phyloP scores from a whole-genome alignment of 495 filamentous ascomycete genomes.

The Evansstolkia leycettana region DNA sequence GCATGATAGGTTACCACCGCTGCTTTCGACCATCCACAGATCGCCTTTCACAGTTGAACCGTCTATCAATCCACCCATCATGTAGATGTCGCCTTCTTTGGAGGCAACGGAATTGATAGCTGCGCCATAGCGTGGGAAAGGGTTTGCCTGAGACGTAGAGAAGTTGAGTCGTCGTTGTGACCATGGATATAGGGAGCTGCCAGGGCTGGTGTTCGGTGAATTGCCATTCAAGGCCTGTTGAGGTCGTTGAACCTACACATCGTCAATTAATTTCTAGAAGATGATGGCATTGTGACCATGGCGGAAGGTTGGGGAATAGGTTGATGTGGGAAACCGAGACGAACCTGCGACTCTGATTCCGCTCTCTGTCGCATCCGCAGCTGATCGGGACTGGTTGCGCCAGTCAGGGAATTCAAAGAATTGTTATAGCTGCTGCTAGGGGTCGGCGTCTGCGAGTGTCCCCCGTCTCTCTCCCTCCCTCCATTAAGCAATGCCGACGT shows the following conservation, averaged over 20 bases:
- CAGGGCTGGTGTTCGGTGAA: conserved; percentile 27
- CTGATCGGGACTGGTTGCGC: conserved; percentile 38
- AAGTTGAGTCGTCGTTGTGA: conserved; percentile 82
- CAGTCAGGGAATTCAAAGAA: conserved; percentile 45
- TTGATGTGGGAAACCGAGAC: conserved; percentile 7
- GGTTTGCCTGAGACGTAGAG: conserved; percentile 66
- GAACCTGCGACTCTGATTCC: conserved; percentile 39
- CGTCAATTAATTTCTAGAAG: conserved; percentile 4
- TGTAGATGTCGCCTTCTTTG: conserved; percentile 93
- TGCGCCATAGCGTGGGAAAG: conserved; percentile 94
- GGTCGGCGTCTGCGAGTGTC: conserved; percentile 38
- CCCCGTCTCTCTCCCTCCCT: conserved; percentile 27
- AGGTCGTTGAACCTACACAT: conserved; percentile 19
- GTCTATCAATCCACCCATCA: conserved; percentile 95
- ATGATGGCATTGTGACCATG: no score
- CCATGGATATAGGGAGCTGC: conserved; percentile 80
- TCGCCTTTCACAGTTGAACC: conserved; percentile 93
- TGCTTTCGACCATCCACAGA: conserved; percentile 94
- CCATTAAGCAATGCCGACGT: conserved; percentile 22
- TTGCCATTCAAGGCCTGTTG: conserved; percentile 22
- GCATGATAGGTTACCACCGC: conserved; percentile 68
- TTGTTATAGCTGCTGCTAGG: conserved; percentile 54
- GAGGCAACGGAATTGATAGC: conserved; percentile 86
- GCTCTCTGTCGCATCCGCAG: conserved; percentile 35
- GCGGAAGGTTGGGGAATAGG: no score